Evolutionary conservation across 1,284 basidiomycete species (phyloP).

Genomic region (Puccinia polysora): DNA sequence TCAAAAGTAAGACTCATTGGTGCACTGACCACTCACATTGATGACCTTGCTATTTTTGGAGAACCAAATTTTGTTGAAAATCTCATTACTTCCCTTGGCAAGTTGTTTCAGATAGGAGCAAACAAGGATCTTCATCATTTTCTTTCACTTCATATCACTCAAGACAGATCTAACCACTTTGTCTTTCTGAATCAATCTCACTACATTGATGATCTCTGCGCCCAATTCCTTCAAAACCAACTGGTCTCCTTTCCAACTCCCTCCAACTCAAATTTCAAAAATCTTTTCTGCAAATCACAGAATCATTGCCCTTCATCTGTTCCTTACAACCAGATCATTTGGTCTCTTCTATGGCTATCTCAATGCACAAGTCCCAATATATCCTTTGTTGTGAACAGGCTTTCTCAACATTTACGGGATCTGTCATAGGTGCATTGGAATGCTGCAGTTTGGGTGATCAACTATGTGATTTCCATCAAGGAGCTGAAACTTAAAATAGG

Average conservation of each 20-base stretch:
- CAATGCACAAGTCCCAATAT: not conserved
- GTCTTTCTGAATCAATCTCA: not conserved
- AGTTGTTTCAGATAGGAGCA: not conserved
- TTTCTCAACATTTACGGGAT: not conserved
- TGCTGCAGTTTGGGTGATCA: not conserved
- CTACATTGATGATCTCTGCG: not conserved
- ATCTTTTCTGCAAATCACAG: not conserved
- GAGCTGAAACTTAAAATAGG: not conserved
- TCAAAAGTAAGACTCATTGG: not conserved
- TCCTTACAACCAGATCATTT: not conserved
- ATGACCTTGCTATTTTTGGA: not conserved
- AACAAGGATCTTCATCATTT: not conserved
- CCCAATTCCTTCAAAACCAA: not conserved
- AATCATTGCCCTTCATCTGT: not conserved
- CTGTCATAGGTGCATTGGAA: not conserved
- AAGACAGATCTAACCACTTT: not conserved
- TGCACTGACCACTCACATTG: not conserved
- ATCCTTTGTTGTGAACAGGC: not conserved
- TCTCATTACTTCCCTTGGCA: not conserved
- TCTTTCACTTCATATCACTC: not conserved
- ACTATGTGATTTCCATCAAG: not conserved
- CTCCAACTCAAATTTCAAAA: not conserved
- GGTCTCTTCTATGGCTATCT: not conserved
- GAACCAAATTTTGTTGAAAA: not conserved
- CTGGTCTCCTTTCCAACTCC: not conserved